These are phyloP conservation scores for Eimeria brunetti DNA, from an alignment of 169 alveolate species.

Conservation along the genomic window DNA sequence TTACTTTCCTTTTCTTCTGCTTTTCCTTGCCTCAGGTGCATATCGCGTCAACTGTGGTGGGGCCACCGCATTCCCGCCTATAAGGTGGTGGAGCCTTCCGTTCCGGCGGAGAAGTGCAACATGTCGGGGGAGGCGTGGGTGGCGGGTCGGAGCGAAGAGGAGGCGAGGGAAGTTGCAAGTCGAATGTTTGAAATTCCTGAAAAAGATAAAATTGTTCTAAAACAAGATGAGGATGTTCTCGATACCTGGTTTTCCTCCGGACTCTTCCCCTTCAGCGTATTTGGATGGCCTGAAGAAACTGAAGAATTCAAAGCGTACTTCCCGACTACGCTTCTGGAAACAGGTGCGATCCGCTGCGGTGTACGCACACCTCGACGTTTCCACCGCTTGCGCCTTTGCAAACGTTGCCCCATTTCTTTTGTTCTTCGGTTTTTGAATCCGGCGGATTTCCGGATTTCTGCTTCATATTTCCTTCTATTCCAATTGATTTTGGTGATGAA, in stretches of 20 bases:
- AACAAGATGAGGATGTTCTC: conserved; percentile 99
- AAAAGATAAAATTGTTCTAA: conserved; percentile 83
- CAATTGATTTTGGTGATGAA: neutral
- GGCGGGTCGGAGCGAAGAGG: conserved; percentile 90
- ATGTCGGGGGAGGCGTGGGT: conserved; percentile 93
- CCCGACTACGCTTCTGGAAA: conserved; percentile 97
- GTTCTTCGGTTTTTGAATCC: neutral
- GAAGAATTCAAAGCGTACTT: conserved; percentile 96
- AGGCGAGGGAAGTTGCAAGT: conserved; percentile 93
- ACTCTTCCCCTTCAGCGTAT: conserved; percentile 98
- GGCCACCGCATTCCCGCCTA: conserved; percentile 99
- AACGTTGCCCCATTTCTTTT: neutral
- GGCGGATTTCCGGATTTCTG: neutral
- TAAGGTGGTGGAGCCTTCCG: conserved; percentile 86
- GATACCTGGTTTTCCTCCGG: conserved; percentile 99
- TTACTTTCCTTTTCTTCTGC: neutral
- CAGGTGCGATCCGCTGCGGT: conserved; percentile 22
- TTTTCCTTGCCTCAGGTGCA: conserved; percentile 88
- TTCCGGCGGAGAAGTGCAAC: conserved; percentile 89
- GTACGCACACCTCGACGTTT: neutral
- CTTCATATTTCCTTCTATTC: neutral
- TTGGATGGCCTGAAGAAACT: conserved; percentile 98
- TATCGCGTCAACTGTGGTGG: conserved; percentile 99
- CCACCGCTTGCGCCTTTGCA: neutral
- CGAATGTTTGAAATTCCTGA: conserved; percentile 87